Percentiles rank a stretch among this genome's conserved stretches.
These are phyloP conservation scores for Penicillium lagena DNA, from an alignment of 495 filamentous ascomycete species.

Conservation along the genomic window DNA sequence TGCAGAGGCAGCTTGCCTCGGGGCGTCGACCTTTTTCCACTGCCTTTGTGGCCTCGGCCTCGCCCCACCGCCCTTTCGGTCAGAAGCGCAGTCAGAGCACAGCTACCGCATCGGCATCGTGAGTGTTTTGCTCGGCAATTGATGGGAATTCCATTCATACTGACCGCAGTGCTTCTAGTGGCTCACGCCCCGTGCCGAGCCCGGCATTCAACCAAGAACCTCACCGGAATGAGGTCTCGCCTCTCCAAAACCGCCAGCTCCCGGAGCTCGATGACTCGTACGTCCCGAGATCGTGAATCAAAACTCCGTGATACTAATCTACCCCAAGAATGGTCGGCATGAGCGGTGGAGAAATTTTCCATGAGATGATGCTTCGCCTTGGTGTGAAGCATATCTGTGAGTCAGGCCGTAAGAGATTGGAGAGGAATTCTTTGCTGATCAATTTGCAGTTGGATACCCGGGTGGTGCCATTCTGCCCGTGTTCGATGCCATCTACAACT, in stretches of 20 bases:
- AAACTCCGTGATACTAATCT: background rate
- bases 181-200: constrained; percentile 53
- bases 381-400: constrained; percentile 86
- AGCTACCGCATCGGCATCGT: constrained; percentile 39
- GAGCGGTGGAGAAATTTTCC: constrained; percentile 94
- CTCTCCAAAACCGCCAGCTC: constrained; percentile 53
- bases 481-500: constrained; percentile 61
- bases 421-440: background rate
- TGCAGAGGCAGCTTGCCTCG: constrained; percentile 34
- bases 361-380: constrained; percentile 97
- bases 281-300: constrained; percentile 10
- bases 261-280: constrained; percentile 70
- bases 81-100: constrained; percentile 47
- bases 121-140: constrained; percentile 12
- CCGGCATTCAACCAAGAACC: constrained; percentile 64
- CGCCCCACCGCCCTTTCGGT: constrained; percentile 39
- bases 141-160: background rate
- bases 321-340: constrained; percentile 68
- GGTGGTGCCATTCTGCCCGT: constrained; percentile 45
- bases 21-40: constrained; percentile 35
- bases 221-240: constrained; percentile 59
- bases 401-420: constrained; percentile 26
- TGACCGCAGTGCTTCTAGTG: constrained; percentile 19
- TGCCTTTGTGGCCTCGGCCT: constrained; percentile 33
- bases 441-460: constrained; percentile 20